Conservation (phyloP, 2,329 filamentous ascomycete genomes). For the Paradendryphiella salina region DNA sequence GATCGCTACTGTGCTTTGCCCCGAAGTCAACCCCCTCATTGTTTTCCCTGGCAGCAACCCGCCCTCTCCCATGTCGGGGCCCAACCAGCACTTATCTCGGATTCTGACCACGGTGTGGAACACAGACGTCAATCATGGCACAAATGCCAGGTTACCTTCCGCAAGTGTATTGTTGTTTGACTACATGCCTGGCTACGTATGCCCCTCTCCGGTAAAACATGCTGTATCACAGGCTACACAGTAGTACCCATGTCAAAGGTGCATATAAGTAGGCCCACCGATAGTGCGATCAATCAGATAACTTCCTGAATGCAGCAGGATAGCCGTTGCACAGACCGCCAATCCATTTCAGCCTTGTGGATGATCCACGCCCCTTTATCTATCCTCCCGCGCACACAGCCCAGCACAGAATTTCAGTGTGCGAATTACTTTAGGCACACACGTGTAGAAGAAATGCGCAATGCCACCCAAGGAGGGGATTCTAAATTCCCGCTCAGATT, state of each 20-base stretch:
- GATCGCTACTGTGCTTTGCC: slow-evolving; percentile 15
- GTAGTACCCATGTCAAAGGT: slow-evolving; percentile 15
- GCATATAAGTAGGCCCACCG: slow-evolving; percentile 16
- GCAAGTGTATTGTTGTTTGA: slow-evolving; percentile 19
- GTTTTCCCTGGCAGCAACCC: slow-evolving; percentile 7
- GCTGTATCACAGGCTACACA: slow-evolving; percentile 18
- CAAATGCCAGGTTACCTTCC: slow-evolving; percentile 6
- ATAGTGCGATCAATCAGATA: slow-evolving; percentile 18
- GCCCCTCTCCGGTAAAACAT: slow-evolving; percentile 23
- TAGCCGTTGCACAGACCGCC: slow-evolving; percentile 21
- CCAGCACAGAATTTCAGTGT: background rate
- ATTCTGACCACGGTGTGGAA: slow-evolving; percentile 15
- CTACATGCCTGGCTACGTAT: slow-evolving; percentile 23
- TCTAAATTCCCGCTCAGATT: slow-evolving; percentile 2
- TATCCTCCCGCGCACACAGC: slow-evolving; percentile 6
- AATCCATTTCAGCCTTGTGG: slow-evolving; percentile 12
- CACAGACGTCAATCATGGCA: slow-evolving; percentile 17
- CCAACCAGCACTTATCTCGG: slow-evolving; percentile 18
- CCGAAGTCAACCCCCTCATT: background rate
- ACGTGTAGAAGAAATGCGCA: slow-evolving; percentile 1
- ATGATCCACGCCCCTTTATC: slow-evolving; percentile 10
- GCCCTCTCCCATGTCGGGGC: slow-evolving; percentile 15
- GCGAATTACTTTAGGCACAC: slow-evolving; percentile 13
- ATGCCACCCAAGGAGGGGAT: slow-evolving; percentile 1
- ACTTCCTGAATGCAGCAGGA: slow-evolving; percentile 17